These are phyloP conservation scores for Erysimum cheiranthoides DNA, from an alignment of 345 rosid genomes.

Conservation along the genomic window DNA sequence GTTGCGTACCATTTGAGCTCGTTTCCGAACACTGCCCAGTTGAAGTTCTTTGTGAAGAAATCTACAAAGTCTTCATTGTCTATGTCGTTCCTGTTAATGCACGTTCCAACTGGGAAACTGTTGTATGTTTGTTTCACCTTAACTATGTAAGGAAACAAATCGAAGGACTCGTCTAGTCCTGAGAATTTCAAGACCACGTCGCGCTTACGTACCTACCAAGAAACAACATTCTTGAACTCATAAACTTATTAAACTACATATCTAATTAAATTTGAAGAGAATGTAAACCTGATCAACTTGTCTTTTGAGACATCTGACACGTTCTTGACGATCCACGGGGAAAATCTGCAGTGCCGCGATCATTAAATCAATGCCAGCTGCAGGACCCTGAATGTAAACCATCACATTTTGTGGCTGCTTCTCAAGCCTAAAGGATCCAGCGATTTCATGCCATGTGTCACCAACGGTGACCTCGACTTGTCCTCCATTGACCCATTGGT, in stretches of 20 bases:
- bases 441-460: slow-evolving; percentile 77
- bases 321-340: slow-evolving; percentile 70
- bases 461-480: slow-evolving; percentile 68
- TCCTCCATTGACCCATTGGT: slow-evolving; percentile 93
- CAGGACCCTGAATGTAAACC: slow-evolving; percentile 89
- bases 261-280: background rate
- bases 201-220: slow-evolving; percentile 77
- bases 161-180: slow-evolving; percentile 44
- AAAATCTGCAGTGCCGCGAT: slow-evolving; percentile 73
- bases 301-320: slow-evolving; percentile 63
- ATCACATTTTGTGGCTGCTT: slow-evolving; percentile 78
- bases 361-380: slow-evolving; percentile 75
- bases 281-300: slow-evolving; percentile 67
- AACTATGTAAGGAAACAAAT: slow-evolving; percentile 54
- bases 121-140: slow-evolving; percentile 71
- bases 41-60: slow-evolving; percentile 74
- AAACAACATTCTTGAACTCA: slow-evolving; percentile 30
- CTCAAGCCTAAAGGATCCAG: slow-evolving; percentile 85
- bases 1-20: slow-evolving; percentile 94
- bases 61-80: slow-evolving; percentile 82
- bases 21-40: slow-evolving; percentile 93
- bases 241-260: background rate
- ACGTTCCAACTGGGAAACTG: slow-evolving; percentile 82
- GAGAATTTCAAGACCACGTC: slow-evolving; percentile 70
- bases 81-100: slow-evolving; percentile 73